Percentiles rank a stretch among this genome's conserved stretches.
Evolutionary conservation across 2,329 filamentous ascomycete genomes (phyloP).

Genomic region (Trichothecium sympodiale): DNA sequence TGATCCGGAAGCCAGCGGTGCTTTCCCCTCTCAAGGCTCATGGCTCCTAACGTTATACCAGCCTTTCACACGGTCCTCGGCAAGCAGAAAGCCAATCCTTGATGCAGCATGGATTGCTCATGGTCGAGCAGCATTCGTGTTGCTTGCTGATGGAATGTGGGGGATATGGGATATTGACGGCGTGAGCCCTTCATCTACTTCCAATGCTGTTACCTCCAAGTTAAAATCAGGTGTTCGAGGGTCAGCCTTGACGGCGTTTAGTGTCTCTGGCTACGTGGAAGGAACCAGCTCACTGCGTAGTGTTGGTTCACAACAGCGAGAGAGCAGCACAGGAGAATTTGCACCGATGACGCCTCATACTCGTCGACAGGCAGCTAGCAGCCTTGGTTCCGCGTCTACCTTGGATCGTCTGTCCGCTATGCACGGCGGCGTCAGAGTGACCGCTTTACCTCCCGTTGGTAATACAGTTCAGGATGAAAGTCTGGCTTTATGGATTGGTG

Average conservation of each 20-base stretch:
- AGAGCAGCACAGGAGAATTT: conserved; percentile 36
- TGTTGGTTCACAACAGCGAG: conserved; percentile 21
- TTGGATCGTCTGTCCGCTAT: conserved; percentile 41
- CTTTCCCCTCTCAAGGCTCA: conserved; percentile 46
- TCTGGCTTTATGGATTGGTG: conserved; percentile 44
- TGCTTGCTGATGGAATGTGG: conserved; percentile 56
- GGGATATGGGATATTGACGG: conserved; percentile 58
- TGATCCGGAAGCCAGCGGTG: conserved; percentile 38
- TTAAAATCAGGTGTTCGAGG: conserved; percentile 42
- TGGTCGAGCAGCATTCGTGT: conserved; percentile 45
- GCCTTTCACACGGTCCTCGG: conserved; percentile 37
- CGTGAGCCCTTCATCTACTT: conserved; percentile 31
- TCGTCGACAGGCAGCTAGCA: conserved; percentile 38
- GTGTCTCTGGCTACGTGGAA: conserved; percentile 47
- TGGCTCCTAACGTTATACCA: conserved; percentile 54
- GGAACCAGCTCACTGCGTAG: conserved; percentile 44
- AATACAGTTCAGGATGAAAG: conserved; percentile 40
- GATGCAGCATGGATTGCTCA: conserved; percentile 51
- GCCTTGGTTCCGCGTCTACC: conserved; percentile 28
- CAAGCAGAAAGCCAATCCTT: conserved; percentile 46
- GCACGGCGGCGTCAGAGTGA: conserved; percentile 40
- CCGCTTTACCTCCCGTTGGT: conserved; percentile 29
- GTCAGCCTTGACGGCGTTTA: conserved; percentile 47
- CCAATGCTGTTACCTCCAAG: conserved; percentile 35
- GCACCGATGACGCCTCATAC: conserved; percentile 55